Evolutionary conservation across 305 asterid genomes (phyloP).

Genomic region (Solanum hybrid): DNA sequence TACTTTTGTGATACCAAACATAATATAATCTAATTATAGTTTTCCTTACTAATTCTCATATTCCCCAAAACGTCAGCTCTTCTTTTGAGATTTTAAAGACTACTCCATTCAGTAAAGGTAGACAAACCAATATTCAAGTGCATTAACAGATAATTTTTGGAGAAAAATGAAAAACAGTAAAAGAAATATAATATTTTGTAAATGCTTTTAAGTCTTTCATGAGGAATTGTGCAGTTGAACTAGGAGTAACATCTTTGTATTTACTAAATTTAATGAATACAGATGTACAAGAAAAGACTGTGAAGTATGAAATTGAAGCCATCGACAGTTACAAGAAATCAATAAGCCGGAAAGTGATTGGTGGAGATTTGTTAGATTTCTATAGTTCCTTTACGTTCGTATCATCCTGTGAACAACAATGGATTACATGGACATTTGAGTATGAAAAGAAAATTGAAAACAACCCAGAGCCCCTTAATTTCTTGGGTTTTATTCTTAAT

Average conservation of each 20-base stretch:
- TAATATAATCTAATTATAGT: too few relatives aligned
- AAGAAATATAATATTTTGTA: too few relatives aligned
- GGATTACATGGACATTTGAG: not conserved
- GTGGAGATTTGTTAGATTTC: not conserved
- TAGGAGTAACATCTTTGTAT: not conserved
- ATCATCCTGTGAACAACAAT: not conserved
- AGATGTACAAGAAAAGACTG: not conserved
- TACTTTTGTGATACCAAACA: not conserved
- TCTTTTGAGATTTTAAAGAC: not conserved
- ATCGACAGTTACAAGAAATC: not conserved
- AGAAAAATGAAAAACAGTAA: not conserved
- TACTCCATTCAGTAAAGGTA: not conserved
- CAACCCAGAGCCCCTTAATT: not conserved
- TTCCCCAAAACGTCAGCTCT: not conserved
- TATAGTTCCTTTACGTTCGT: not conserved
- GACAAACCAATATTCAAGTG: too few relatives aligned
- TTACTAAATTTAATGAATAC: not conserved
- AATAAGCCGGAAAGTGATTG: not conserved
- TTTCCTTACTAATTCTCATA: not conserved
- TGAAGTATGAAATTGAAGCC: not conserved
- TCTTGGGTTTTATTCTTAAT: not conserved
- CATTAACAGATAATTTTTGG: not conserved
- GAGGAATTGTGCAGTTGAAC: not conserved
- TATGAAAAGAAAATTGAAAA: not conserved
- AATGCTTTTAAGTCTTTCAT: not conserved